Percentiles rank a stretch among this genome's conserved stretches.
Conservation (phyloP, 176 grass and related monocot genomes). For the Panicum miliaceum region DNA sequence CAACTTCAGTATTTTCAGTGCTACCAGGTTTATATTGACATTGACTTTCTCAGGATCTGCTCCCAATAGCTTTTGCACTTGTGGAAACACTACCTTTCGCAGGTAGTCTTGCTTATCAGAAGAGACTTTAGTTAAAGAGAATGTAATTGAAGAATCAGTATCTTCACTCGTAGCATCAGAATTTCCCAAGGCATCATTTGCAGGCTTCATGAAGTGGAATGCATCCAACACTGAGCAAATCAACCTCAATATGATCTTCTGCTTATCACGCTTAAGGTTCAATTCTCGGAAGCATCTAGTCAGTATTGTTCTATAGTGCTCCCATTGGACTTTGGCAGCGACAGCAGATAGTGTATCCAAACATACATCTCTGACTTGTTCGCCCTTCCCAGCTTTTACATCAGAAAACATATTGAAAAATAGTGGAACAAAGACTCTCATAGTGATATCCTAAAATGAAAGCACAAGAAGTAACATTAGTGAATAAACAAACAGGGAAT, state of each 20-base stretch:
- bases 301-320: constrained; percentile 78
- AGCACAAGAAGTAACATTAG: constrained; percentile 38
- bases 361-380: constrained; percentile 84
- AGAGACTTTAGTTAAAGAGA: constrained; percentile 47
- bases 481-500: constrained; percentile 21
- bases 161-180: constrained; percentile 35
- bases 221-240: constrained; percentile 76
- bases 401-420: constrained; percentile 91
- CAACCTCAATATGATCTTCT: constrained; percentile 83
- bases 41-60: constrained; percentile 85
- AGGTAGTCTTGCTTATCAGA: constrained; percentile 71
- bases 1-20: constrained; percentile 93
- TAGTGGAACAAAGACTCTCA: constrained; percentile 92
- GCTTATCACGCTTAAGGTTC: constrained; percentile 70
- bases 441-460: constrained; percentile 67
- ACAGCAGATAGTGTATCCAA: constrained; percentile 83
- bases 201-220: constrained; percentile 70
- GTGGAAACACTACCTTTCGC: constrained; percentile 70
- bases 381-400: constrained; percentile 85
- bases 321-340: constrained; percentile 78
- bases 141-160: constrained; percentile 43
- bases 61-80: constrained; percentile 74
- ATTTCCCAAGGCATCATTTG: constrained; percentile 31
- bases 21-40: constrained; percentile 81
- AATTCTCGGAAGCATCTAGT: constrained; percentile 80